Conservation (phyloP, 2,329 filamentous ascomycete species). For the Diaporthe sp. region DNA sequence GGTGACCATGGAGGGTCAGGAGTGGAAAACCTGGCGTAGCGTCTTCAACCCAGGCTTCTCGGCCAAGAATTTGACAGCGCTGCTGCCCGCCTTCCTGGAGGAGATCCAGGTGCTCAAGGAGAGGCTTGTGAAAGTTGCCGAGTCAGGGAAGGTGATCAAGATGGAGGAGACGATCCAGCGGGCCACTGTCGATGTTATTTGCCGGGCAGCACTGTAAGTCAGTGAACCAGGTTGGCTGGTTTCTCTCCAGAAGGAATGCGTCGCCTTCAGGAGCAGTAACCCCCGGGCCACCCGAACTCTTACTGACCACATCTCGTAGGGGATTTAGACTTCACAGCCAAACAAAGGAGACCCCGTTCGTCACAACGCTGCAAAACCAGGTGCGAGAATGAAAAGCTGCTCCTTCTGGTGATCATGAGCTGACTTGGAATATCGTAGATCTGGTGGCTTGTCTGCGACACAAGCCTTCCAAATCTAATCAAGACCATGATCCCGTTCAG, state of each 20-base stretch:
- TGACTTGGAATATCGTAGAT: constrained; percentile 31
- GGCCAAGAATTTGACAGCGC: constrained; percentile 51
- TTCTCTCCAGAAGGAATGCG: background rate
- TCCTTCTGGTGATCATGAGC: background rate
- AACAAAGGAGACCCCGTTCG: constrained; percentile 30
- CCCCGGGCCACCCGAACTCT: background rate
- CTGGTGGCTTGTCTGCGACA: constrained; percentile 40
- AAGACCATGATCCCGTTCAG: constrained; percentile 42
- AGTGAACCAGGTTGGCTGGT: background rate
- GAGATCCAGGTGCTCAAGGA: constrained; percentile 40
- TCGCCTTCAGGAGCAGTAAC: background rate
- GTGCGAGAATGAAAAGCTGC: background rate
- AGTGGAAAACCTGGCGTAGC: constrained; percentile 54
- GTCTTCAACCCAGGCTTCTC: constrained; percentile 58
- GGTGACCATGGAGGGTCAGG: constrained; percentile 53
- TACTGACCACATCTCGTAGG: background rate
- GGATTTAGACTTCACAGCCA: constrained; percentile 42
- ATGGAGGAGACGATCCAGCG: constrained; percentile 29
- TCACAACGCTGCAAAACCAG: constrained; percentile 38
- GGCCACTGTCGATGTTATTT: constrained; percentile 45
- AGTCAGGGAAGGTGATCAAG: constrained; percentile 3
- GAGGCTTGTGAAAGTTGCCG: constrained; percentile 6
- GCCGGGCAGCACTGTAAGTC: constrained; percentile 49
- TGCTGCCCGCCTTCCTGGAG: constrained; percentile 48
- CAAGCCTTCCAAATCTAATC: constrained; percentile 17